These are phyloP conservation scores for Quercus lobata DNA, from an alignment of 331 rosid species.

Conservation along the genomic window DNA sequence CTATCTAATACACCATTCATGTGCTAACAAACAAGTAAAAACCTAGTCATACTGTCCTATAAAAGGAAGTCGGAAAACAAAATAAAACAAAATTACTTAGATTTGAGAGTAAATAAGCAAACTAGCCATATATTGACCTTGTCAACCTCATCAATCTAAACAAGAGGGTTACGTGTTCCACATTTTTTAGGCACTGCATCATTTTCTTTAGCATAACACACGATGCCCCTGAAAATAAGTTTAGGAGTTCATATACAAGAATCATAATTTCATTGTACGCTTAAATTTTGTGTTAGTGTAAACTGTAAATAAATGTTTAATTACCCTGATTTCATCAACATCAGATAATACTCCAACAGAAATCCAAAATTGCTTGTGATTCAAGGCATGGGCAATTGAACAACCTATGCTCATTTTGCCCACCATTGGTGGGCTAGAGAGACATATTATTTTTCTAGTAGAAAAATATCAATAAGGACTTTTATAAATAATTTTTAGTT, in stretches of 20 bases:
- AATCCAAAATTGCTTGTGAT: conserved; percentile 82
- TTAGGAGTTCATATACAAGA: conserved; percentile 18
- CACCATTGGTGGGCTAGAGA: conserved; percentile 99
- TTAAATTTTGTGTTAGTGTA: neutral
- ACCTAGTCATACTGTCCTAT: neutral
- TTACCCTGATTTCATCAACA: conserved; percentile 98
- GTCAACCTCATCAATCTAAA: conserved; percentile 95
- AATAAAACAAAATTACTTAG: conserved; percentile 8
- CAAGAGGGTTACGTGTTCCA: conserved; percentile 94
- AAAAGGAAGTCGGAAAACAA: conserved; percentile 16
- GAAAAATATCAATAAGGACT: conserved; percentile 18
- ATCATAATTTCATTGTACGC: neutral
- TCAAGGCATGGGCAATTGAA: conserved; percentile 95
- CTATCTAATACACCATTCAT: neutral
- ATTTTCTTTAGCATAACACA: conserved; percentile 99
- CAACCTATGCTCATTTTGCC: conserved; percentile 99
- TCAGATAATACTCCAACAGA: conserved; percentile 95
- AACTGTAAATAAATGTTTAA: neutral
- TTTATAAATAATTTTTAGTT: too few species aligned
- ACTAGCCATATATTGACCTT: conserved; percentile 49
- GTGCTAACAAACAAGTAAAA: conserved; percentile 4
- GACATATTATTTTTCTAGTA: conserved; percentile 86
- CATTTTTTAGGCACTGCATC: conserved; percentile 97
- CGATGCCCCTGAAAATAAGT: conserved; percentile 81
- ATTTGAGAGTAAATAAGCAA: conserved; percentile 19